Base-by-base conservation (phyloP, 306 rosid genomes). In the Cucumis melo region DNA sequence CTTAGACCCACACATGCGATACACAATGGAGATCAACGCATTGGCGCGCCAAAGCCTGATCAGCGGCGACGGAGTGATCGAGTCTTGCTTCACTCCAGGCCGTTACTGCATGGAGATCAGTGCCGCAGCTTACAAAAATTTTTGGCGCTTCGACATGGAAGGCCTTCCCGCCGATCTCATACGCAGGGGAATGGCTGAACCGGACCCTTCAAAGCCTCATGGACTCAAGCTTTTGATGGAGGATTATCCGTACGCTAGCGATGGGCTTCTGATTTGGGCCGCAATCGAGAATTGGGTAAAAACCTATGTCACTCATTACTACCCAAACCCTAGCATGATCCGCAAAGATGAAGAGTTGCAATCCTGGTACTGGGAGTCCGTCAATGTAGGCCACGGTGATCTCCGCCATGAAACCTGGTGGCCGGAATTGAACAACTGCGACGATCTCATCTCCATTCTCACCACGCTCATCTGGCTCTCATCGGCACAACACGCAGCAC, bases 401-500 rank as follows among this genome's bases (percentile, higher is more conserved):
- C 79, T 86, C 7, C 76, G 83, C 39, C 65, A 94, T 4, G 91
- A 83, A 53, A 79, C 78, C 41, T 94, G 99, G 99, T 94, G 99
- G 99, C 96, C 99, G 1, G 80, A 84, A 41, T 19, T 94, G 82
- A 80, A 78, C 79, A 85, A 75, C 5, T 75, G 82, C 59, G 95
- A 89, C n/a, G 87, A 84, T 80, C 91, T 94, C 16, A 86, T 87
- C 56, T 80, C 87, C 0, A 68, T 94, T 16, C 89, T 94, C 65
- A 87, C 93, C 29, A 94, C 92, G 32, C 73, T 94, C 38, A 90
- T 94, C 39, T 94, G 99, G 99, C 84, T 89, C 50, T 89, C 93
- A 0, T 94, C 99, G 0, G 99, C 99, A 10, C 99, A 94, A 78
- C 99, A 94, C 77, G 99, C 99, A 0, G 97, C 99, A 4, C 95